These are phyloP conservation scores for Talaromyces piceae DNA, from an alignment of 2,329 filamentous ascomycete species.

Conservation along the genomic window DNA sequence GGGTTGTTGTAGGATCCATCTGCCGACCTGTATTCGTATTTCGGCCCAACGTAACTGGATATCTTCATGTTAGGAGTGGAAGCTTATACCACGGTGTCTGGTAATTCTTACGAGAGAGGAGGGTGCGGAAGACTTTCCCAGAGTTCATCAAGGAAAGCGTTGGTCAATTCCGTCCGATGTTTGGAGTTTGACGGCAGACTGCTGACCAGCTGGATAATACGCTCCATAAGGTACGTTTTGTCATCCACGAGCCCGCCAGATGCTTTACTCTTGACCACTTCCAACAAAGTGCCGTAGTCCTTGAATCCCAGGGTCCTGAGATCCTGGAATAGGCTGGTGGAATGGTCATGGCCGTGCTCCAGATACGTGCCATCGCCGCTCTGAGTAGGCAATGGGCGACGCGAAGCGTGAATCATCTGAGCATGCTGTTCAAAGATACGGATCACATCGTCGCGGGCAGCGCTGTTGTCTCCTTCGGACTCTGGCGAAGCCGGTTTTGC, in stretches of 20 bases:
- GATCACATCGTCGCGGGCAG: conserved; percentile 34
- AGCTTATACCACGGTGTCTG: not conserved
- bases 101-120: conserved; percentile 51
- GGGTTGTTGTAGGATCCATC: conserved; percentile 69
- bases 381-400: conserved; percentile 56
- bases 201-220: conserved; percentile 60
- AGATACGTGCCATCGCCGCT: conserved; percentile 57
- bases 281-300: conserved; percentile 57
- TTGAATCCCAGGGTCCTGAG: conserved; percentile 47
- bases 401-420: conserved; percentile 46
- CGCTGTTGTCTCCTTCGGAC: conserved; percentile 19
- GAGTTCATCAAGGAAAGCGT: conserved; percentile 59
- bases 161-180: conserved; percentile 56
- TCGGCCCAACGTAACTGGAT: conserved; percentile 42
- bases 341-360: conserved; percentile 35
- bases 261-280: conserved; percentile 55
- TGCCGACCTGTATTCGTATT: conserved; percentile 59
- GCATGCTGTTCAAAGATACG: conserved; percentile 38
- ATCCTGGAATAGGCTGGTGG: conserved; percentile 50
- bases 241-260: conserved; percentile 62
- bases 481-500: conserved; percentile 16
- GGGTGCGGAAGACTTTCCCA: conserved; percentile 69
- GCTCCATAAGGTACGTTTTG: conserved; percentile 70
- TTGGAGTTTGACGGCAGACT: conserved; percentile 57
- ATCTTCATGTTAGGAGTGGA: conserved; percentile 11